Base-by-base conservation (phyloP, 2,329 filamentous ascomycete species). In the Onygena corvina region DNA sequence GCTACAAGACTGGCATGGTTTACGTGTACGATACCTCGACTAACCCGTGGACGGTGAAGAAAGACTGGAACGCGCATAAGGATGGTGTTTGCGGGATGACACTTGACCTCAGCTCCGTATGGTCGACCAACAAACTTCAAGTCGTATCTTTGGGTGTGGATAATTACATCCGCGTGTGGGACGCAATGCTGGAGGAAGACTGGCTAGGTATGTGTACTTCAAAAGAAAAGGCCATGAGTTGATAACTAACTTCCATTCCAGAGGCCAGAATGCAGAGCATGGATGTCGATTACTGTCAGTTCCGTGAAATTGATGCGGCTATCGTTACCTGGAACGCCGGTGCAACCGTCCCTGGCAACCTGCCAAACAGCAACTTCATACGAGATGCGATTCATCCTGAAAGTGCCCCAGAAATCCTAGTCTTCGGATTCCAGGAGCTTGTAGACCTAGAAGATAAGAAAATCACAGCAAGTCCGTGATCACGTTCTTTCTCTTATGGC, bases 351-450 rank as follows among this genome's bases (percentile, higher is more conserved):
- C 92, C 92, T 0, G 81, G 80, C 51, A 85, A 82, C 59, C 71
- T 96, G 29, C 77, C 84, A 49, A 86, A 94, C 59, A 77, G 78
- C 8, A 74, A 75, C 36, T 96, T 96, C 64, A 84, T 96, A 60
- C 80, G 81, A 55, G 80, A 90, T 50, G 75, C 94, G 12, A 72
- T 98, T 21, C 77, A 82, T 55, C 78, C 77, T n/a, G 81, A 84
- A 53, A 77, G 83, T 33, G 80, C 84, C 5, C 87, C 92, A 0
- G 92, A 96, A 58, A 88, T 98, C 46, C 69, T 96, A 2, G 79
- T 96, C 0, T 98, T 98, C 71, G 90, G 89, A 1, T 98, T 98
- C 65, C 92, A 98, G 65, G 92, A 98, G 66, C 75, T 98, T n/a
- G 92, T 98, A 3, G 92, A 98, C 61, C 73, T 98, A 5, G 92